Base-by-base conservation (phyloP, 1,139 yeast genomes). In the Ogataea hybrid region DNA sequence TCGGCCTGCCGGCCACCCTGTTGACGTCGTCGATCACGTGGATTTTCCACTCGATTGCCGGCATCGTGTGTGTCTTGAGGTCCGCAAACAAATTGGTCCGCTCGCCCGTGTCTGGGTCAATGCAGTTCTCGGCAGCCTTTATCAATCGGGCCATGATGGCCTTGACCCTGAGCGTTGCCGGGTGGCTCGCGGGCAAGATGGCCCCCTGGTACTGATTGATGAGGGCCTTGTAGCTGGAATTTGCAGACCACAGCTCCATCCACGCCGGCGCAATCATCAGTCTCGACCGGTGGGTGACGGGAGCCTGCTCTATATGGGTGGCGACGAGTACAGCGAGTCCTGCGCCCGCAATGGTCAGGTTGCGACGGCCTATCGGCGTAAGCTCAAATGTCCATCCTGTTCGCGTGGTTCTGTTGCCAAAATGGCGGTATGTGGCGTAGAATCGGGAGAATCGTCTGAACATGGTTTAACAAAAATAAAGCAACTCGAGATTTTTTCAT, bases 241-340 rank as follows among this genome's bases (percentile, higher is more conserved):
- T 79, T 1, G 96, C 96, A n/a, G 87, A 66, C 49, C 61, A 68
- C 28, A 64, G 56, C 58, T 90, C 97, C 21, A 84, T 50, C 68
- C 81, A 74, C 42, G 75, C 74, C 3, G 92, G 84, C 1, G 87
- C 71, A 74, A 90, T 77, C 59, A 90, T 75, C 53, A 89, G 77
- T 48, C 97, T 69, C 25, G 65, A 66, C 40, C 98, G 70, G 21
- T 81, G 79, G 1, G 96, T 82, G 28, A 83, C 81, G 1, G 97
- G 97, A 0, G 96, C 96, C 50, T 76, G 75, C 49, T 89, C 84
- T 29, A 86, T 66, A 57, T 89, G 81, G 37, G 82, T 70, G 4
- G 79, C 56, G 51, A 84, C 81, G 51, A 86, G 71, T 1, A 76
- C 68, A 0, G 68, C 67, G 11, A 56, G n/a, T 1, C 44, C 48